phyloP scores from a whole-genome alignment of 2,329 filamentous ascomycete species.

The Cytospora mali region DNA sequence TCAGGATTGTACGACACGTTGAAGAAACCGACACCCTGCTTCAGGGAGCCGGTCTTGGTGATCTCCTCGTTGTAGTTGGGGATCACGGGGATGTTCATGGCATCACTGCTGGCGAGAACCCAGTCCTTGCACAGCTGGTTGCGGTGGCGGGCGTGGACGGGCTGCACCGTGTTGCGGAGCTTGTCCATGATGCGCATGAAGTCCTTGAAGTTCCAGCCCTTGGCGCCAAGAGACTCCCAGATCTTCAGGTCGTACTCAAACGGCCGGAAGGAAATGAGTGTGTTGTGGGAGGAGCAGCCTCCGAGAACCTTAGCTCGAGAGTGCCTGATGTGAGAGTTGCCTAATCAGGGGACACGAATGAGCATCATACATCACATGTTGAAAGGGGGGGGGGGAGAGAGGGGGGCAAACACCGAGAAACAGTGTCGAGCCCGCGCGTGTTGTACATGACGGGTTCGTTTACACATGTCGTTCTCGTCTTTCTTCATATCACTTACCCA shows the following conservation, averaged over 20 bases:
- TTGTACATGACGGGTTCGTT: background rate
- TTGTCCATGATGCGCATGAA: constrained; percentile 82
- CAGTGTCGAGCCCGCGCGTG: background rate
- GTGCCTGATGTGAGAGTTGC: constrained; percentile 90
- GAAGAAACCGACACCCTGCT: constrained; percentile 84
- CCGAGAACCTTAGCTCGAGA: constrained; percentile 90
- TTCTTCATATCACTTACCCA: constrained; percentile 49
- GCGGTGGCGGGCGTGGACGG: constrained; percentile 80
- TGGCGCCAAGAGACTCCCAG: constrained; percentile 81
- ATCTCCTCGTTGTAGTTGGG: constrained; percentile 89
- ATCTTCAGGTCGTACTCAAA: constrained; percentile 86
- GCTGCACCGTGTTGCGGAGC: constrained; percentile 86
- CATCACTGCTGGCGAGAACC: constrained; percentile 77
- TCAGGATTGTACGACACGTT: constrained; percentile 91
- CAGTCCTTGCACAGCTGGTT: constrained; percentile 93
- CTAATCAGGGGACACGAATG: constrained; percentile 43
- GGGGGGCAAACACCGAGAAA: no score
- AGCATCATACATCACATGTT: constrained; percentile 20
- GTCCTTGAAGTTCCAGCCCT: constrained; percentile 83
- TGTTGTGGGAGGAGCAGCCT: constrained; percentile 93
- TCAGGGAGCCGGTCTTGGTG: constrained; percentile 69
- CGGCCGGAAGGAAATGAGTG: constrained; percentile 87
- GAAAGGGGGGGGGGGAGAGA: background rate
- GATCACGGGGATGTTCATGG: constrained; percentile 79
- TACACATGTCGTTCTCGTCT: background rate